Base-by-base conservation (phyloP, 2,329 filamentous ascomycete genomes). In the Arthroderma sp. region DNA sequence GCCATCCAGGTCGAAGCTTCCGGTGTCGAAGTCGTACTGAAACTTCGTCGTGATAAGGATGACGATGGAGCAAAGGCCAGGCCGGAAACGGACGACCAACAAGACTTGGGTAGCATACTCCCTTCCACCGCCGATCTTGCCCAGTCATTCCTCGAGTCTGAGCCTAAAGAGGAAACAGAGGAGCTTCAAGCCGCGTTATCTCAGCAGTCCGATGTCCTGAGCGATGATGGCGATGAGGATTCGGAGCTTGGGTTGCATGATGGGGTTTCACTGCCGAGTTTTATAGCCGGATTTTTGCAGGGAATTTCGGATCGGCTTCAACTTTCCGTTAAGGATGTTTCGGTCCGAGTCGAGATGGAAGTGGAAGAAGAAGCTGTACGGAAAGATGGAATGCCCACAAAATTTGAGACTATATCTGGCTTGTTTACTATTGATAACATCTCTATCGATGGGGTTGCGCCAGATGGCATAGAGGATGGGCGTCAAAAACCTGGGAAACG, bases 1-100 rank as follows among this genome's bases (percentile, higher is more conserved):
- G 81, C 85, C 29, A 93, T 96, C 58, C 71, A 76, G 29, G 77
- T 89, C 55, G 84, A 94, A 57, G 74, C 89, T 22, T 79, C 89
- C 53, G 87, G 86, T 15, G 77, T 95, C 49, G 77, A 88, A 52
- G 73, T 93, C 30, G 74, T 79, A 48, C 57, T 85, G 27, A 72
- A 71, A 52, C 68, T 85, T 31, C 68, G 54, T 55, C 65, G 49
- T 61, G 66, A 62, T 36, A 43, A 37, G 33, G 9, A 36, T 5
- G 28, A 28, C 3, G 29, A 10, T 27, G n/a, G 22, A 33, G 30
- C 34, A 10, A 44, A 10, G 39, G 32, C 5, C 5, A 29, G 30
- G 33, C 32, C 4, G 9, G 43, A 52, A 55, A 56, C 48, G 52
- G 51, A 58, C 54, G 42, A 53, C 6, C 27, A 36, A 31, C 31